A percentile compares a stretch with the other conserved stretches of the same genome.
phyloP scores from a whole-genome alignment of 129 eudicot genomes.

The Ambrosia artemisiifolia region DNA sequence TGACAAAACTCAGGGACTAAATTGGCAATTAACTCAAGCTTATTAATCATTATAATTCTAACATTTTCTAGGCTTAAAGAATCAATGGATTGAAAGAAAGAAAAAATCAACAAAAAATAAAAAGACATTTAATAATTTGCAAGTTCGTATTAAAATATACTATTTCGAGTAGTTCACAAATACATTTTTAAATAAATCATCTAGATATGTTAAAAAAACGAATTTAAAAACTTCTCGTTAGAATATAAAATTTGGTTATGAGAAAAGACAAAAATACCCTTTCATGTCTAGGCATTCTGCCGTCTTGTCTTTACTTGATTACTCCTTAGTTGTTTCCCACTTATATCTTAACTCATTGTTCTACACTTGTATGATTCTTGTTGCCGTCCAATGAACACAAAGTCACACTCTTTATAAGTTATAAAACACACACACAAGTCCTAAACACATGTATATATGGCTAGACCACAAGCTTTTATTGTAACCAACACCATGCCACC shows the following conservation, averaged over 20 bases:
- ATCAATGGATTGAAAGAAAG: too few relatives aligned
- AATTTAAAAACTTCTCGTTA: background rate
- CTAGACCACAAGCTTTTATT: conserved; percentile 7
- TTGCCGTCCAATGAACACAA: conserved; percentile 30
- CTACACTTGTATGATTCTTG: background rate
- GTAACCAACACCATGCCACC: conserved; percentile 18
- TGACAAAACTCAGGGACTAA: too few relatives aligned
- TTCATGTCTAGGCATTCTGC: background rate
- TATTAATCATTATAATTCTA: too few relatives aligned
- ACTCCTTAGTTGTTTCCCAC: conserved; percentile 33
- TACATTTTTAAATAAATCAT: background rate
- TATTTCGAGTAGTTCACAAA: background rate
- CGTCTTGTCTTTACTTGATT: too few relatives aligned
- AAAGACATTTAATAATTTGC: background rate
- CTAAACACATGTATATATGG: conserved; percentile 1
- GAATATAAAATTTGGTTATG: background rate
- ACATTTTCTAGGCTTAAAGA: too few relatives aligned
- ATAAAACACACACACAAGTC: conserved; percentile 12
- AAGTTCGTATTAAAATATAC: background rate
- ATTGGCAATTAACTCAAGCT: too few relatives aligned
- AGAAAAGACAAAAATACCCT: too few relatives aligned
- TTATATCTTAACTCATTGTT: conserved; percentile 11
- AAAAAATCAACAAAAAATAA: background rate
- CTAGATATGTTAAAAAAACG: background rate
- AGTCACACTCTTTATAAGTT: conserved; percentile 26